phyloP scores from a whole-genome alignment of 495 filamentous ascomycete species.

The Penicillium riverlandense region DNA sequence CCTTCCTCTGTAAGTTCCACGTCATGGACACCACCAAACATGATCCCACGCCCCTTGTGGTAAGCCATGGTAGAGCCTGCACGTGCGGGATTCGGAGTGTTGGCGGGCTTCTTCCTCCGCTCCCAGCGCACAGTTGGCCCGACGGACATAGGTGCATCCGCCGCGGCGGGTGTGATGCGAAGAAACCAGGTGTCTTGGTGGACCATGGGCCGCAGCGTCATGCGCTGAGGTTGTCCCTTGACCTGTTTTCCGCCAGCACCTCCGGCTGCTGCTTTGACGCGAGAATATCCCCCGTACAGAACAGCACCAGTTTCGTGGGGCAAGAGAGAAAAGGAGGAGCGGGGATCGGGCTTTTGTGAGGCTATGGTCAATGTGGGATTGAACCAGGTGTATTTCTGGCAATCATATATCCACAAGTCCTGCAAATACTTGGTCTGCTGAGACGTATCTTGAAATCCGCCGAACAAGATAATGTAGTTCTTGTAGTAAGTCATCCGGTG shows the following conservation, averaged over 20 bases:
- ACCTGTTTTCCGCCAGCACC: conserved; percentile 43
- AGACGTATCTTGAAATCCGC: conserved; percentile 93
- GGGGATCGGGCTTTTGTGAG: conserved; percentile 77
- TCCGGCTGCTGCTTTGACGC: conserved; percentile 61
- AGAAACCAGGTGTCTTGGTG: conserved; percentile 95
- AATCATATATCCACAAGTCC: conserved; percentile 63
- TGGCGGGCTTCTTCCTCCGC: conserved; percentile 82
- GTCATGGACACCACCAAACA: conserved; percentile 93
- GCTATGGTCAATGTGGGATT: conserved; percentile 62
- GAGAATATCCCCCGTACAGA: conserved; percentile 86
- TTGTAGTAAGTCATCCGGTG: conserved; percentile 96
- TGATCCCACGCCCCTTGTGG: conserved; percentile 86
- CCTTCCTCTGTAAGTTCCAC: conserved; percentile 91
- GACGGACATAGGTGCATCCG: conserved; percentile 53
- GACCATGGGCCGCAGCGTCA: conserved; percentile 73
- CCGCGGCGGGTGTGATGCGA: conserved; percentile 62
- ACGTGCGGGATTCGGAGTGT: conserved; percentile 73
- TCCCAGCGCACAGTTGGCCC: conserved; percentile 81
- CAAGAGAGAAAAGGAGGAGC: conserved; percentile 83
- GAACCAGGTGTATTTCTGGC: conserved; percentile 68
- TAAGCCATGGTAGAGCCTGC: conserved; percentile 87
- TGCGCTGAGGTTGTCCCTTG: conserved; percentile 57
- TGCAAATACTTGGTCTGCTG: conserved; percentile 86
- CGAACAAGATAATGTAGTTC: conserved; percentile 68
- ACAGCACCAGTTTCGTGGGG: conserved; percentile 86